phyloP scores from a whole-genome alignment of 129 eudicot species.

The Ambrosia artemisiifolia region DNA sequence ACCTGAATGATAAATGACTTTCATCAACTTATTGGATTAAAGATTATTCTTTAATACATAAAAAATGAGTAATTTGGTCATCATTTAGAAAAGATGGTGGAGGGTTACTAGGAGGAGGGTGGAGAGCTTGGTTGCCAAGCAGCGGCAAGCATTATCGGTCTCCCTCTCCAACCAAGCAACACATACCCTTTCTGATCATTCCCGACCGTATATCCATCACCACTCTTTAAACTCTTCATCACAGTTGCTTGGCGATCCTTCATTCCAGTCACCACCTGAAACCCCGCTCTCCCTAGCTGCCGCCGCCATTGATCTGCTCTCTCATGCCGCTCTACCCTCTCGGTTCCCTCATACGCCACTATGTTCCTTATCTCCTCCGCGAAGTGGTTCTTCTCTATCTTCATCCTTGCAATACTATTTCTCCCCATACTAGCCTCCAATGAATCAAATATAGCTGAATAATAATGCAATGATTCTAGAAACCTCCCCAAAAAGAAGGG shows the following conservation, averaged over 20 bases:
- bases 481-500: constrained; percentile 71
- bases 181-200: constrained; percentile 52
- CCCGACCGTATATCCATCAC: constrained; percentile 61
- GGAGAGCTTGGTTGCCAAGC: constrained; percentile 56
- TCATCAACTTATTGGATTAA: constrained; percentile 3
- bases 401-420: constrained; percentile 45
- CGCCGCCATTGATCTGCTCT: constrained; percentile 73
- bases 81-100: background rate
- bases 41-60: constrained; percentile 21
- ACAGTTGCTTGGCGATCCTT: constrained; percentile 31
- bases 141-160: constrained; percentile 69
- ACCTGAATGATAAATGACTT: constrained; percentile 3
- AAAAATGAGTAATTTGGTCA: constrained; percentile 13
- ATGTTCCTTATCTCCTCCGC: constrained; percentile 70
- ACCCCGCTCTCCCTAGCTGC: constrained; percentile 63
- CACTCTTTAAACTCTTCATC: constrained; percentile 31
- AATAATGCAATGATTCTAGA: constrained; percentile 69
- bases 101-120: background rate
- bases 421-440: constrained; percentile 49
- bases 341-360: constrained; percentile 62
- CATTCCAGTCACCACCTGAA: constrained; percentile 45
- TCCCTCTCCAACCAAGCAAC: constrained; percentile 76
- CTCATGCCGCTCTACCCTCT: constrained; percentile 68
- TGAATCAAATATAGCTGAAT: constrained; percentile 73
- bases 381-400: constrained; percentile 51